A percentile compares a stretch with the other conserved stretches of the same genome.
Conservation (phyloP, 371 early-diverging fungal species). For the Actinomortierella ambigua region DNA sequence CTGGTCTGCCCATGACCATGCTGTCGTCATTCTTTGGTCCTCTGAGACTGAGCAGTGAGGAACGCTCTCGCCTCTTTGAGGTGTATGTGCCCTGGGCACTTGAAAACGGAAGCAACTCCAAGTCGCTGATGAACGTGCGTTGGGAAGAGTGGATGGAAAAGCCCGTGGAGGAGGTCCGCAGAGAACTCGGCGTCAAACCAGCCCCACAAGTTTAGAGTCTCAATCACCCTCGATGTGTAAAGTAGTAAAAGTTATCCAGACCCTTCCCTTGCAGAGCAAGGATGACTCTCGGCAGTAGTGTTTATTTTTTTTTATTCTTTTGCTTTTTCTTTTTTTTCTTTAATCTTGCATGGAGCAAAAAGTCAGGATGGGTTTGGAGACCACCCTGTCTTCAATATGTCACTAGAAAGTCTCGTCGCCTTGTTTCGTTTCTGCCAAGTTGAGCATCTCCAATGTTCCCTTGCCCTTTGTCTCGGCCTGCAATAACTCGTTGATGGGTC, state of each 20-base stretch:
- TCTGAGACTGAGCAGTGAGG: constrained; percentile 60
- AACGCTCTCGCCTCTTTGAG: constrained; percentile 67
- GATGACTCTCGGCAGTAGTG: too few species aligned
- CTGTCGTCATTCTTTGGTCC: constrained; percentile 86
- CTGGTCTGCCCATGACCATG: constrained; percentile 88
- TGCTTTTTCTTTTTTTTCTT: background rate
- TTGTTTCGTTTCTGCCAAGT: constrained; percentile 79
- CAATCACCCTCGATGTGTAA: too few species aligned
- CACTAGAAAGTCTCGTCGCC: constrained; percentile 76
- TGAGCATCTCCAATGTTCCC: constrained; percentile 87
- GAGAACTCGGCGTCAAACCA: constrained; percentile 63
- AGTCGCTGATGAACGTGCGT: constrained; percentile 83
- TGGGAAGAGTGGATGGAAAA: constrained; percentile 85
- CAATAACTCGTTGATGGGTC: constrained; percentile 80
- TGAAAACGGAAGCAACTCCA: constrained; percentile 72
- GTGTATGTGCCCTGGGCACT: constrained; percentile 94
- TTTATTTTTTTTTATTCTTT: background rate
- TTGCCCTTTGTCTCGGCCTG: constrained; percentile 84
- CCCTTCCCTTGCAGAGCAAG: too few species aligned
- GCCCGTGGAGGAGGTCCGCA: constrained; percentile 72
- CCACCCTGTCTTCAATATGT: background rate
- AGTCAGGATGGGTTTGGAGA: too few species aligned
- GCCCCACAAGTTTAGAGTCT: constrained; percentile 40
- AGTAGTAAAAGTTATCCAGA: too few species aligned
- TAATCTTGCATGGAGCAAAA: too few species aligned